These are phyloP conservation scores for Fusarium sarcochroum DNA, from an alignment of 2,329 filamentous ascomycete species.

Conservation along the genomic window DNA sequence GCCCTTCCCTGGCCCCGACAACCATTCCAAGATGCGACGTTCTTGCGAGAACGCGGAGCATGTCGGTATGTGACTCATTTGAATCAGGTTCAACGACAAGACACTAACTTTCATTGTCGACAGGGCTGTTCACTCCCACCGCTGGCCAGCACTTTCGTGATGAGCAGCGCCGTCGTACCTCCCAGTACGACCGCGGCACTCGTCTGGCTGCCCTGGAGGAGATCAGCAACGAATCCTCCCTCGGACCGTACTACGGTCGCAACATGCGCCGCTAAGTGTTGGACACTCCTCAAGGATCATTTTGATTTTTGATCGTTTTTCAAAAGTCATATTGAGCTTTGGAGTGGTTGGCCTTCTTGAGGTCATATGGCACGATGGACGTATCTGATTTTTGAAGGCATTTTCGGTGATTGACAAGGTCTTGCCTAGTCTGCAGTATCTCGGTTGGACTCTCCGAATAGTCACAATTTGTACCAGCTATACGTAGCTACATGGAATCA, in stretches of 20 bases:
- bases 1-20: conserved; percentile 83
- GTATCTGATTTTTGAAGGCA: conserved; percentile 29
- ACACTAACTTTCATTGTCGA: background rate
- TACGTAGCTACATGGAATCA: conserved; percentile 40
- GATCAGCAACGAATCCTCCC: conserved; percentile 64
- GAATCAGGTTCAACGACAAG: background rate
- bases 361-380: conserved; percentile 24
- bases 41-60: conserved; percentile 90
- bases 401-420: conserved; percentile 36
- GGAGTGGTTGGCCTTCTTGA: conserved; percentile 35
- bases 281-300: conserved; percentile 13
- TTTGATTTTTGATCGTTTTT: conserved; percentile 28
- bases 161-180: conserved; percentile 81
- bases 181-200: conserved; percentile 86
- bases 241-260: conserved; percentile 57
- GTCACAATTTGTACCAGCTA: conserved; percentile 31
- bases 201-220: conserved; percentile 78
- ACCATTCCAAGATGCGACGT: conserved; percentile 87
- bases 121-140: conserved; percentile 85
- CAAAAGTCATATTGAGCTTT: conserved; percentile 36
- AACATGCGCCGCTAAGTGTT: conserved; percentile 27
- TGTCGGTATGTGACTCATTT: conserved; percentile 71
- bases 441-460: conserved; percentile 41
- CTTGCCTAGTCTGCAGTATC: conserved; percentile 42
- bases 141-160: conserved; percentile 80